phyloP scores from a whole-genome alignment of 2,329 filamentous ascomycete species.

The Atkinsonella texensis region DNA sequence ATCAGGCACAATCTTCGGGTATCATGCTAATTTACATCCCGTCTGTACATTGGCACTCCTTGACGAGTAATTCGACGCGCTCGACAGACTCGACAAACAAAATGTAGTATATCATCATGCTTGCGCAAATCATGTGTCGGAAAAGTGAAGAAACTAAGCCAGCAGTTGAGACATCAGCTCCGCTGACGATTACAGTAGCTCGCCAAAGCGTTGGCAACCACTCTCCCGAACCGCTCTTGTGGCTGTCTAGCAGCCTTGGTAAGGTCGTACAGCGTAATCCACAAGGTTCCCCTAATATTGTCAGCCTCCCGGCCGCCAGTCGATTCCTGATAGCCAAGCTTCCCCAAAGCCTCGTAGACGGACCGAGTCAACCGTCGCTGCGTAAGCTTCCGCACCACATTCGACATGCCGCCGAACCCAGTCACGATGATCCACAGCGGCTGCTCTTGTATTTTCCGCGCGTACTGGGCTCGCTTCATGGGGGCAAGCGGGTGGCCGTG shows the following conservation, averaged over 20 bases:
- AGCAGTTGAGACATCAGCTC: neutral
- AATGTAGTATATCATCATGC: neutral
- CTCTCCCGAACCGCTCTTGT: constrained; percentile 11
- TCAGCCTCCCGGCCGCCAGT: constrained; percentile 5
- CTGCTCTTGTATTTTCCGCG: constrained; percentile 13
- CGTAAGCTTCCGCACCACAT: constrained; percentile 16
- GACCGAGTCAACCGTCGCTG: constrained; percentile 15
- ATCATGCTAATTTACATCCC: neutral
- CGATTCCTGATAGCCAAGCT: constrained; percentile 13
- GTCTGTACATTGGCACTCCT: neutral
- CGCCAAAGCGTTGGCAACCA: constrained; percentile 9
- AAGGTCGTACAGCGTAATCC: constrained; percentile 12
- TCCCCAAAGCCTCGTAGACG: constrained; percentile 16
- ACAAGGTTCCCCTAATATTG: constrained; percentile 15
- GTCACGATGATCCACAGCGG: constrained; percentile 22
- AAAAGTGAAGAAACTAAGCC: neutral
- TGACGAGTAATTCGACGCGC: no score
- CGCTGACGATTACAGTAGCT: constrained; percentile 2
- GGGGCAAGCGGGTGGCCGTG: constrained; percentile 20
- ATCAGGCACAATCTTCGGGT: neutral
- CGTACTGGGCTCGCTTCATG: constrained; percentile 15
- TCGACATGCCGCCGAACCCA: constrained; percentile 3
- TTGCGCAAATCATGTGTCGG: neutral
- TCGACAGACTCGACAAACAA: neutral
- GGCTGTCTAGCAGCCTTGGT: constrained; percentile 8